phyloP scores from a whole-genome alignment of 306 rosid species.

The Dryas alaskensis region DNA sequence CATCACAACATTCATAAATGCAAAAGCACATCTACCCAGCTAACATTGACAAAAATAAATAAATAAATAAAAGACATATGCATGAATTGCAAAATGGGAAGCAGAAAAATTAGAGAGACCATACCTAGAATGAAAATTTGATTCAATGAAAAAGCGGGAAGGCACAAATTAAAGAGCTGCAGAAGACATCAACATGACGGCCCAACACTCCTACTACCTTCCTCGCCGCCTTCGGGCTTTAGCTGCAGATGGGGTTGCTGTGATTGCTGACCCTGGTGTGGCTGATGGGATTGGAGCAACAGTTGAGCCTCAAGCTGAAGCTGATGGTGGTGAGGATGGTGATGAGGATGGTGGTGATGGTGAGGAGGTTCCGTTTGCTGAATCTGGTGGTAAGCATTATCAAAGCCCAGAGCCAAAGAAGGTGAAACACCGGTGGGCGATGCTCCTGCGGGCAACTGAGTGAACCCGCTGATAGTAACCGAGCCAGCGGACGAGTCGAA shows the following conservation, averaged over 20 bases:
- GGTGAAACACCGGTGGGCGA: conserved; percentile 34
- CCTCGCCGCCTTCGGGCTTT: conserved; percentile 46
- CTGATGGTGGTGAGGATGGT: conserved; percentile 36
- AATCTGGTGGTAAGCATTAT: conserved; percentile 47
- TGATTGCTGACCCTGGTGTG: conserved; percentile 42
- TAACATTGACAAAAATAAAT: neutral
- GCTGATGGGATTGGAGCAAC: conserved; percentile 59
- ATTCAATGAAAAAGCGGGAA: conserved; percentile 27
- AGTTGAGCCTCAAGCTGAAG: conserved; percentile 55
- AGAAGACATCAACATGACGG: conserved; percentile 54
- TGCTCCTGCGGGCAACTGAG: conserved; percentile 30
- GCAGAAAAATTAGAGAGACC: neutral
- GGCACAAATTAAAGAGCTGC: conserved; percentile 19
- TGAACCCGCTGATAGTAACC: conserved; percentile 47
- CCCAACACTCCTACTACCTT: conserved; percentile 57
- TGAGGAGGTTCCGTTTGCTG: conserved; percentile 39
- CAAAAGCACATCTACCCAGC: conserved; percentile 26
- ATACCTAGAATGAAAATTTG: conserved; percentile 52
- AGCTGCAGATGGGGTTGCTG: conserved; percentile 36
- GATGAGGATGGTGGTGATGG: conserved; percentile 31
- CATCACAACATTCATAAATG: conserved; percentile 42
- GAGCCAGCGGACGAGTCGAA: conserved; percentile 49
- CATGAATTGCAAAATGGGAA: neutral
- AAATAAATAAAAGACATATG: neutral
- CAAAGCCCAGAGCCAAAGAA: conserved; percentile 73